Evolutionary conservation across 202 grass and related monocot species (phyloP).

Genomic region (Musa balbisiana): DNA sequence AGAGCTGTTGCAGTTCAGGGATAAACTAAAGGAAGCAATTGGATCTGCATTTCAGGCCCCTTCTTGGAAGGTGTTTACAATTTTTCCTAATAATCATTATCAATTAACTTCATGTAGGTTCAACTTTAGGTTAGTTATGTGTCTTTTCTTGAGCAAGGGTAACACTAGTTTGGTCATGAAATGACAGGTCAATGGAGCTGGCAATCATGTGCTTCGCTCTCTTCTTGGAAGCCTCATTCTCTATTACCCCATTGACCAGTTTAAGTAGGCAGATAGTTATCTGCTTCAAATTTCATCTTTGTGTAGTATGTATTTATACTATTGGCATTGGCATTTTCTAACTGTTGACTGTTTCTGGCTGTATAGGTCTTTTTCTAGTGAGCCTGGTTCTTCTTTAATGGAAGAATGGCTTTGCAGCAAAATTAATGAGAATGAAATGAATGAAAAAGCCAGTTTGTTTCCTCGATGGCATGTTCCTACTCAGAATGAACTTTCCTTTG

Average conservation of each 20-base stretch:
- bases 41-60: constrained; percentile 75
- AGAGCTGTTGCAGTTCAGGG: constrained; percentile 50
- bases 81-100: constrained; percentile 23
- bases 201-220: constrained; percentile 82
- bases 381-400: constrained; percentile 48
- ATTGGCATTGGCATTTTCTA: background rate
- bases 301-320: constrained; percentile 3
- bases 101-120: background rate
- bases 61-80: constrained; percentile 75
- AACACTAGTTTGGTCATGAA: constrained; percentile 29
- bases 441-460: constrained; percentile 46
- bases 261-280: constrained; percentile 47
- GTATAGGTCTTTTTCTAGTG: constrained; percentile 56
- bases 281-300: constrained; percentile 26
- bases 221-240: constrained; percentile 68
- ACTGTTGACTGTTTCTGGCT: constrained; percentile 14
- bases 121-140: background rate
- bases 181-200: constrained; percentile 82
- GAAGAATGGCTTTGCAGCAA: constrained; percentile 90
- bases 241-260: constrained; percentile 79
- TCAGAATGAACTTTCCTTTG: constrained; percentile 79
- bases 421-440: constrained; percentile 40
- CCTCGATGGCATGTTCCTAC: constrained; percentile 79
- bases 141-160: constrained; percentile 8
- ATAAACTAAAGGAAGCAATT: constrained; percentile 70